Conservation (phyloP, 768 basidiomycete species). For the Lentinus tigrinus region DNA sequence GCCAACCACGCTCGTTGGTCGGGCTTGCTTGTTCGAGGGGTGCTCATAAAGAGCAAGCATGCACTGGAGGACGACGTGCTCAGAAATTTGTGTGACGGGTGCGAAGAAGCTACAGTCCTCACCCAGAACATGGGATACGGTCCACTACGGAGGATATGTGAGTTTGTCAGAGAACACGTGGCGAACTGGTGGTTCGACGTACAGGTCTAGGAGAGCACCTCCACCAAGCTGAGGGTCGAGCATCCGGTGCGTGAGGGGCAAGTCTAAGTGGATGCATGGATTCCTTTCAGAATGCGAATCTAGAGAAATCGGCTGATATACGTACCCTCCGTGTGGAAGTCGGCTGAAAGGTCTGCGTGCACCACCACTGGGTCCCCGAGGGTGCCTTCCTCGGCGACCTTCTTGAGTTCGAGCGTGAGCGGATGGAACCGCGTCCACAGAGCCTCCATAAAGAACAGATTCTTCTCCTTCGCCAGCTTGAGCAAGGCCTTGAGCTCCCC, state of each 20-base stretch:
- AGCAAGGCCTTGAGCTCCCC: constrained; percentile 76
- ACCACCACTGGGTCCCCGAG: constrained; percentile 67
- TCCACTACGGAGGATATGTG: constrained; percentile 45
- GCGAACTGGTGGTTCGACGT: constrained; percentile 26
- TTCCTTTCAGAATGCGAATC: too few species aligned
- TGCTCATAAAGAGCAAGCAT: constrained; percentile 79
- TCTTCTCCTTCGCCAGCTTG: constrained; percentile 69
- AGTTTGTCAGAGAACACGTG: not conserved
- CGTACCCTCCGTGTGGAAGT: constrained; percentile 68
- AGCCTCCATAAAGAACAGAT: constrained; percentile 91
- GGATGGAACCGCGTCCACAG: constrained; percentile 87
- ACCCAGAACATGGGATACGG: constrained; percentile 85
- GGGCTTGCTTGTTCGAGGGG: constrained; percentile 60
- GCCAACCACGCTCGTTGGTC: constrained; percentile 60
- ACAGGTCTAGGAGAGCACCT: constrained; percentile 84
- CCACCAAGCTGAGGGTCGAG: constrained; percentile 79
- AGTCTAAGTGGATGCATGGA: constrained; percentile 42
- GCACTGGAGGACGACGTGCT: constrained; percentile 47
- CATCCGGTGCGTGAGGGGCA: constrained; percentile 71
- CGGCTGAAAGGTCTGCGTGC: constrained; percentile 73
- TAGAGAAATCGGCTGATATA: not conserved
- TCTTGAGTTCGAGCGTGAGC: constrained; percentile 61
- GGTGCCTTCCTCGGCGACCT: constrained; percentile 57
- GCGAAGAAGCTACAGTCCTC: constrained; percentile 14
- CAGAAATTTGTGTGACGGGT: not conserved